Base-by-base conservation (phyloP, 2,329 filamentous ascomycete species). In the Fusarium pseudonygamai region DNA sequence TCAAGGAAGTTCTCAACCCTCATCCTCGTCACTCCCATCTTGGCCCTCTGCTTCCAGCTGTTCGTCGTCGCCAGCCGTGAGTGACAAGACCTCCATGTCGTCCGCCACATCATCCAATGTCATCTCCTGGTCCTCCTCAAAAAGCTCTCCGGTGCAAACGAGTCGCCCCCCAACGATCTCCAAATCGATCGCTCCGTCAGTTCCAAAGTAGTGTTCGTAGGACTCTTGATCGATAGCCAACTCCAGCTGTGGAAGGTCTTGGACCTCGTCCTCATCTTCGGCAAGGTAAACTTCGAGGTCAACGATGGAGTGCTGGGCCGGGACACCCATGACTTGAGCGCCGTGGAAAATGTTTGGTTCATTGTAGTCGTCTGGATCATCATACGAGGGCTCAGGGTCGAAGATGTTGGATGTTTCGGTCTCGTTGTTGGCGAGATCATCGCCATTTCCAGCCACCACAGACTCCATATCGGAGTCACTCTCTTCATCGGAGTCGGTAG, bases 201-300 rank as follows among this genome's bases (percentile, higher is more conserved):
- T 43, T 1, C 71, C 72, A 34, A 75, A 78, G n/a, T 77, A 69
- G 16, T 68, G 50, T 53, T 79, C 78, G 20, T 75, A 82, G 0
- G 58, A 70, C 3, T 78, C 74, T 10, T 75, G 57, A 14, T 82
- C 79, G 7, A 83, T 56, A 3, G 73, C 72, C 22, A 82, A 50
- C 57, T 82, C 81, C 39, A 78, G 63, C 55, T 79, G 77, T 0
- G 79, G 80, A 16, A 83, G 53, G 20, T 76, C 60, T 0, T 69
- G 68, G 2, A 72, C 22, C 1, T 81, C 78, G 1, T 78, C 72
- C 22, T 79, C 77, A 20, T 79, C 74, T 4, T 78, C 62, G 3
- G 73, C 76, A 4, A 80, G 34, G 37, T 77, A 82, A 1, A 82
- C 70, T 36, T 81, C 79, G 20, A 83, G 65, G 47, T 82, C 80